phyloP scores from a whole-genome alignment of 192 early-diverging fungal species.

The Podochytrium sp. region DNA sequence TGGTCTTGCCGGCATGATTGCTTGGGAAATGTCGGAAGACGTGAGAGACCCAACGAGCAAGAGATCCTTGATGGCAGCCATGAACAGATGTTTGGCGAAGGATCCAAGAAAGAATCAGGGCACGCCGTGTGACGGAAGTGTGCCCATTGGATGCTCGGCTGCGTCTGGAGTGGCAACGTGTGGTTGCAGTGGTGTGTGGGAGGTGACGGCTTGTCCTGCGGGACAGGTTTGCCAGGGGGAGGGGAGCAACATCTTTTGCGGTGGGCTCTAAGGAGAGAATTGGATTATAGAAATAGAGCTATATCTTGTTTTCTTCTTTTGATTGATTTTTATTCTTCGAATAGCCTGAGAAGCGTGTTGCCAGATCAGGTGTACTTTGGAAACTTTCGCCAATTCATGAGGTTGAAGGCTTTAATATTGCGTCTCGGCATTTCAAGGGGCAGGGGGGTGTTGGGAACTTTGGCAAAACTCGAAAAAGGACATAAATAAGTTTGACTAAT shows the following conservation, averaged over 20 bases:
- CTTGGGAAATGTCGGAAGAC: conserved; percentile 42
- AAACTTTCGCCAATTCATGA: too few species aligned
- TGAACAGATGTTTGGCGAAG: conserved; percentile 1
- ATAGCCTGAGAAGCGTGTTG: too few species aligned
- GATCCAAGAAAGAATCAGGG: not conserved
- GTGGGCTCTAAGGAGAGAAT: too few species aligned
- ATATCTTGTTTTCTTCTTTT: too few species aligned
- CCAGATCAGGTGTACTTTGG: too few species aligned
- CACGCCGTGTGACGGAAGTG: not conserved
- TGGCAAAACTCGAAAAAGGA: too few species aligned
- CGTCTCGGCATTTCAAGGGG: too few species aligned
- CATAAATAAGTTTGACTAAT: too few species aligned
- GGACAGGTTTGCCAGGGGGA: not conserved
- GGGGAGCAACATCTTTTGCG: not conserved
- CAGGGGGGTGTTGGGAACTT: too few species aligned
- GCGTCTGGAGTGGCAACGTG: not conserved
- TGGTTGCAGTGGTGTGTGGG: not conserved
- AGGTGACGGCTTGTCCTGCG: not conserved
- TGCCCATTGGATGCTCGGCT: not conserved
- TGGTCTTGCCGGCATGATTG: conserved; percentile 50
- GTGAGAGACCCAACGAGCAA: not conserved
- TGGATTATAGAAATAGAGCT: too few species aligned
- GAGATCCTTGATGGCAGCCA: not conserved
- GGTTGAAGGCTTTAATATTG: too few species aligned
- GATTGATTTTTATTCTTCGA: too few species aligned